A percentile compares a stretch with the other conserved stretches of the same genome.
These are phyloP conservation scores for Pythium pectinolyticum DNA, from an alignment of 352 stramenopile species.

Conservation along the genomic window DNA sequence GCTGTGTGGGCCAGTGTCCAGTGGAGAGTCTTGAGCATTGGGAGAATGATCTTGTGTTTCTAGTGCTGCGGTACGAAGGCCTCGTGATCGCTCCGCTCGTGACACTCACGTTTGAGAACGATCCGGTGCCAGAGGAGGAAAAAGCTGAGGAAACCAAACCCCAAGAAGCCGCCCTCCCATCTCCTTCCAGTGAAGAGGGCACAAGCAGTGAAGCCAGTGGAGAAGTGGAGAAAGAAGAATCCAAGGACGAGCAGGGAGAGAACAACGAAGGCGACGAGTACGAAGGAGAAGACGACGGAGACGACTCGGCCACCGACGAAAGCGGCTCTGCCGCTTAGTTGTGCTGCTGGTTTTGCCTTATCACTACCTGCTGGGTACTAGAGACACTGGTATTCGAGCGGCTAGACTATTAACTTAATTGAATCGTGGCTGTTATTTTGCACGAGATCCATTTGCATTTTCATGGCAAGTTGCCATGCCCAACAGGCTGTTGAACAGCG, in stretches of 20 bases:
- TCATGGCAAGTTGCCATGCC: no score
- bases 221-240: no score
- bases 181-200: no score
- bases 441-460: no score
- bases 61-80: constrained; percentile 60
- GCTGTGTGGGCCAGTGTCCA: constrained; percentile 44
- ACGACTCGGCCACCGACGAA: constrained; percentile 2
- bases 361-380: no score
- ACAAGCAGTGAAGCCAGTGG: background rate
- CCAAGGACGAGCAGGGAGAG: no score
- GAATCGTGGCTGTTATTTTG: no score
- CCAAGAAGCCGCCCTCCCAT: no score
- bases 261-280: background rate
- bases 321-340: constrained; percentile 7
- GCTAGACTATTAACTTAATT: constrained; percentile 11
- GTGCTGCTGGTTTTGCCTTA: background rate
- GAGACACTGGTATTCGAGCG: no score
- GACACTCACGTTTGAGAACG: constrained; percentile 23
- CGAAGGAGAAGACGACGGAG: background rate
- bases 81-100: constrained; percentile 44
- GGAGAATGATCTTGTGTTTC: constrained; percentile 63
- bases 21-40: constrained; percentile 49
- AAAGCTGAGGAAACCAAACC: background rate
- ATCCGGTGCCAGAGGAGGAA: background rate
- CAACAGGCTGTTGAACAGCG: no score